Evolutionary conservation across 441 rosid genomes (phyloP).

Genomic region (Adansonia gregorii): DNA sequence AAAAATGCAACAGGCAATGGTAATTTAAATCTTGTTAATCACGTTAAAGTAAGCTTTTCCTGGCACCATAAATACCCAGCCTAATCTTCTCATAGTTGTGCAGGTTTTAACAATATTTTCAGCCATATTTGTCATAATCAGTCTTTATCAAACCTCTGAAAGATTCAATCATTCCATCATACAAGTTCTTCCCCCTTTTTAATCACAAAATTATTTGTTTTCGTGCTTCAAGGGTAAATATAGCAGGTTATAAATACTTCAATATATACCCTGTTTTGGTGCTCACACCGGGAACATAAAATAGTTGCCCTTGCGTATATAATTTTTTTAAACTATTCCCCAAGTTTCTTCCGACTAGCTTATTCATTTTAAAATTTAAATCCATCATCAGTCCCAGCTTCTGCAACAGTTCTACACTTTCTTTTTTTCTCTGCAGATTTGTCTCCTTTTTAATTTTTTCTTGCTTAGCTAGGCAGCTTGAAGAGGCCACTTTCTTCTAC

Average conservation of each 20-base stretch:
- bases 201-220: neutral
- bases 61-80: slow-evolving; percentile 39
- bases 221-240: neutral
- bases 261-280: neutral
- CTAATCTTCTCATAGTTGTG: slow-evolving; percentile 1
- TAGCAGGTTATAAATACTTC: neutral
- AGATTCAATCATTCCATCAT: neutral
- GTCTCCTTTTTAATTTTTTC: neutral
- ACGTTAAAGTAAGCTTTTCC: neutral
- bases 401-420: neutral
- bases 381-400: too few species aligned
- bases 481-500: slow-evolving; percentile 30
- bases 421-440: slow-evolving; percentile 9
- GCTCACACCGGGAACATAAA: slow-evolving; percentile 8
- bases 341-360: slow-evolving; percentile 17
- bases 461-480: neutral
- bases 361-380: neutral
- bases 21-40: neutral
- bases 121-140: slow-evolving; percentile 19
- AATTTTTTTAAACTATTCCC: neutral
- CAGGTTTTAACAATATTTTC: neutral
- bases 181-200: neutral
- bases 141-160: slow-evolving; percentile 4
- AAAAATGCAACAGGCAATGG: too few species aligned
- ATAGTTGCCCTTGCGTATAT: slow-evolving; percentile 11